Conservation (phyloP, 1,139 yeast genomes). For the Blastobotrys buckinghamii region DNA sequence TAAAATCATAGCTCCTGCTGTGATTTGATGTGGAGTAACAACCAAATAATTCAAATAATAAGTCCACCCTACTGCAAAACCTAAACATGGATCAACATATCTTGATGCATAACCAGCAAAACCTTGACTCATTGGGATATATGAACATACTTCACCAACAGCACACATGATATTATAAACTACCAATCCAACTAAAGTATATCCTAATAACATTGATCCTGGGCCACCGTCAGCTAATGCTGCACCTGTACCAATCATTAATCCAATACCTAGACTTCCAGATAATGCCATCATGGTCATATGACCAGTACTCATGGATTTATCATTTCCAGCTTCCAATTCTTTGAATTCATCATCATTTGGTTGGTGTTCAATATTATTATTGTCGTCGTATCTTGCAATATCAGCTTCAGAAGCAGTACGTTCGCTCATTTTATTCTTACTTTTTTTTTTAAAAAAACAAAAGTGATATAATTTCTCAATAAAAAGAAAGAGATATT, state of each 20-base stretch:
- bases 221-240: slow-evolving; percentile 67
- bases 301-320: slow-evolving; percentile 51
- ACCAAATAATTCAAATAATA: slow-evolving; percentile 60
- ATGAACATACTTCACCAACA: slow-evolving; percentile 72
- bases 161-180: slow-evolving; percentile 68
- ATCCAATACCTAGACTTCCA: slow-evolving; percentile 59
- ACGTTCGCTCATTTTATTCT: background rate
- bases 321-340: background rate
- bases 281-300: slow-evolving; percentile 67
- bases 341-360: background rate
- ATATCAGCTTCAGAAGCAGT: background rate
- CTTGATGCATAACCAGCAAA: slow-evolving; percentile 66
- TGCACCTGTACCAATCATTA: slow-evolving; percentile 65
- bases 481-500: background rate
- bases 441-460: background rate
- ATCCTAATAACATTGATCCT: slow-evolving; percentile 56
- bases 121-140: slow-evolving; percentile 61
- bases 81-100: slow-evolving; percentile 63
- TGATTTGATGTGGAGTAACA: slow-evolving; percentile 54
- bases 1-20: slow-evolving; percentile 55
- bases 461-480: background rate
- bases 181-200: slow-evolving; percentile 53
- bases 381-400: background rate
- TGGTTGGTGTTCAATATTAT: background rate
- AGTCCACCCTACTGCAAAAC: slow-evolving; percentile 68